Evolutionary conservation across 176 grass and related monocot species (phyloP).

Genomic region (Avena eriantha): DNA sequence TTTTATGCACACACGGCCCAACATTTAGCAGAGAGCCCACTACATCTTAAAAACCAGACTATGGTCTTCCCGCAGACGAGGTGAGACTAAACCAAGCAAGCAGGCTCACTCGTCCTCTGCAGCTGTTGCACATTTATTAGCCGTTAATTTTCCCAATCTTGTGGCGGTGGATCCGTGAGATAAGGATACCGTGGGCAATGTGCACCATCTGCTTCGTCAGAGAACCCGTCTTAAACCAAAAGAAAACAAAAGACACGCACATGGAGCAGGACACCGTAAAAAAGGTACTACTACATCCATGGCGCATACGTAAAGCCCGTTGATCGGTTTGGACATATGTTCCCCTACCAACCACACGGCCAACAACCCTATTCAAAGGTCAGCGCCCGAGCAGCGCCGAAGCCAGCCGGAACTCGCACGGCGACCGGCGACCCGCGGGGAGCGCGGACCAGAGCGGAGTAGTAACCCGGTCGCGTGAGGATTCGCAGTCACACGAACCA

Average conservation of each 20-base stretch:
- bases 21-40: no score
- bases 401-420: not conserved
- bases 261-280: not conserved
- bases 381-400: slow-evolving; percentile 10
- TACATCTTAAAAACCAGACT: no score
- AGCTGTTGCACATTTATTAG: no score
- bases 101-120: no score
- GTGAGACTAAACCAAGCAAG: no score
- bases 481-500: not conserved
- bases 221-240: not conserved
- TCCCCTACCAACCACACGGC: not conserved
- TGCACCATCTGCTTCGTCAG: not conserved
- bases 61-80: no score
- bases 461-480: not conserved
- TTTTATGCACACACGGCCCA: no score
- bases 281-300: not conserved
- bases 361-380: not conserved
- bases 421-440: not conserved
- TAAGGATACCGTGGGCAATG: not conserved
- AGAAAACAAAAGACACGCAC: not conserved
- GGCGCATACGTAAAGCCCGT: not conserved
- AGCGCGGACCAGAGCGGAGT: not conserved
- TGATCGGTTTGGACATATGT: not conserved
- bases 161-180: not conserved
- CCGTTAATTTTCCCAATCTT: no score